Evolutionary conservation across 306 rosid species (phyloP), one percentile per base, ranked within the genome.

Genomic region (Quercus alba): DNA sequence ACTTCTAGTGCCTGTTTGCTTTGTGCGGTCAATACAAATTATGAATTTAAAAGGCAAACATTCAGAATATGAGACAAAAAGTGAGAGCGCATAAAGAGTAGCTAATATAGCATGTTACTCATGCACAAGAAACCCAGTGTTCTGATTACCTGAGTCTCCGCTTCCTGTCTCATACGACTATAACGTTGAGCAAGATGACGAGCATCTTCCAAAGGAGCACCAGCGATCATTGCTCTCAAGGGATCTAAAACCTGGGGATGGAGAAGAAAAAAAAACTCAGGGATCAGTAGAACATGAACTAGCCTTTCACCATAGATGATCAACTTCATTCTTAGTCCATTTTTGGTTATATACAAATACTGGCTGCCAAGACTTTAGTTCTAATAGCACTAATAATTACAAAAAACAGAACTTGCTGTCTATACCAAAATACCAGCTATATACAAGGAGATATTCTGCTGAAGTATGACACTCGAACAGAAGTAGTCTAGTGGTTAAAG

Each of bases 181-280:
- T 95, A 95, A 81, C 98, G 91, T 72, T 95, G 98, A 77, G 90
- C 99, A 79, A 95, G 98, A 87, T 95, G 97, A 67, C 99, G 98
- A 76, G 99, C 98, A 89, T 95, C 99, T 94, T 93, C 99, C 85
- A 95, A 81, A 81, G 99, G 99, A 72, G 91, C 81, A 76, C 99
- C 91, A 23, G 41, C 80, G 52, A 90, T 76, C 97, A 95, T 95
- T 84, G 97, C 97, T 84, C 97, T 91, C 83, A 95, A 84, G 69
- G 99, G 99, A 86, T 95, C 99, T 81, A 95, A 89, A 84, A 95
- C 84, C 99, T 95, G 84, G 52, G 86, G 81, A 49, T 11, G 54
- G 54, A 13, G 15, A 12, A 49, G 54, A 11, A 46, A 49, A 8
- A 73, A 41, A 81, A 82, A 82, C 74, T 33, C 14, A n/a, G 19